Percentiles rank a stretch among this genome's conserved stretches.
Evolutionary conservation across 306 rosid genomes (phyloP).

Genomic region (Notholithocarpus densiflorus): DNA sequence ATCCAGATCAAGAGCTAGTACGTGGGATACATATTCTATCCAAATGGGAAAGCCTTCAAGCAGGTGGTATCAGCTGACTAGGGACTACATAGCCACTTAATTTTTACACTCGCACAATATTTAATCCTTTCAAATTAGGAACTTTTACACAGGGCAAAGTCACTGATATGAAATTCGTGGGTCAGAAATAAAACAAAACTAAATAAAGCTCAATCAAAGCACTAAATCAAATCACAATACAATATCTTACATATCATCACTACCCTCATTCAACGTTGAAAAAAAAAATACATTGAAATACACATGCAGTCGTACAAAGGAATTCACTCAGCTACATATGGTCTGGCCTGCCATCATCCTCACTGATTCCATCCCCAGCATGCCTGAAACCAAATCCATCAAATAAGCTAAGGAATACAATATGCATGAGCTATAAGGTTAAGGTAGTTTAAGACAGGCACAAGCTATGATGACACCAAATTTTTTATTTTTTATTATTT

Average conservation of each 20-base stretch:
- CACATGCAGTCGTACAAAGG: slow-evolving; percentile 33
- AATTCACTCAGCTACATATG: slow-evolving; percentile 48
- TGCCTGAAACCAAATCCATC: slow-evolving; percentile 48
- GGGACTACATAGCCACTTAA: not conserved
- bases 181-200: slow-evolving; percentile 3
- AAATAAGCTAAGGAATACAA: not conserved
- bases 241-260: slow-evolving; percentile 35
- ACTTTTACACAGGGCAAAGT: not conserved
- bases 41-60: no score
- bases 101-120: not conserved
- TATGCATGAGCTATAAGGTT: no score
- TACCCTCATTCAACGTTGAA: slow-evolving; percentile 28
- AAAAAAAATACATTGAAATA: slow-evolving; percentile 43
- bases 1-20: no score
- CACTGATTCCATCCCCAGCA: slow-evolving; percentile 66
- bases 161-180: not conserved
- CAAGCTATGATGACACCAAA: no score
- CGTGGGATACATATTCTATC: no score
- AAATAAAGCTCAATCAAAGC: slow-evolving; percentile 31
- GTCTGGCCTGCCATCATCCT: slow-evolving; percentile 78
- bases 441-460: no score
- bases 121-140: not conserved
- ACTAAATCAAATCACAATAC: slow-evolving; percentile 42
- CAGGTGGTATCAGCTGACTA: no score
- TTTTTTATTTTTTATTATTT: no score